These are phyloP conservation scores for Fusarium goolgardi DNA, from an alignment of 2,329 filamentous ascomycete genomes.

Conservation along the genomic window DNA sequence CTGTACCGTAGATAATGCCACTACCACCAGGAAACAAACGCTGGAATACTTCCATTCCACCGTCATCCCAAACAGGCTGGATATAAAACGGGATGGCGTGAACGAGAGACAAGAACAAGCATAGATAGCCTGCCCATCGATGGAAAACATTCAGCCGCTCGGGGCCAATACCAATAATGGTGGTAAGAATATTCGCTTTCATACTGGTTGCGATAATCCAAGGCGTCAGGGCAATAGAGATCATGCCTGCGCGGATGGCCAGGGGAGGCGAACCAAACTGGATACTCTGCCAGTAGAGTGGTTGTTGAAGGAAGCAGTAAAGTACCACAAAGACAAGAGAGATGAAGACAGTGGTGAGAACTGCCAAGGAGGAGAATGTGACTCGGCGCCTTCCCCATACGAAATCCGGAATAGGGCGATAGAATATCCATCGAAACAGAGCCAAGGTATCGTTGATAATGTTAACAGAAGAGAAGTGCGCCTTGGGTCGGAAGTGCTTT, in stretches of 20 bases:
- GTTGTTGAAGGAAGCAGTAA: conserved; percentile 88
- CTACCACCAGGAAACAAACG: conserved; percentile 73
- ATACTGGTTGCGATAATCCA: conserved; percentile 93
- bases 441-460: conserved; percentile 83
- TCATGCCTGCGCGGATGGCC: conserved; percentile 89
- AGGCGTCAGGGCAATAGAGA: conserved; percentile 88
- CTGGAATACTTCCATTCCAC: conserved; percentile 76
- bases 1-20: conserved; percentile 85
- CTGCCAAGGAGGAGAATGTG: conserved; percentile 83
- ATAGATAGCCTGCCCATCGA: conserved; percentile 90
- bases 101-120: conserved; percentile 82
- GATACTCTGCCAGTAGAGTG: conserved; percentile 90
- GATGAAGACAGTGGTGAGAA: conserved; percentile 74
- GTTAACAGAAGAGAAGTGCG: conserved; percentile 79
- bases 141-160: conserved; percentile 94
- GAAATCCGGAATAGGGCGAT: conserved; percentile 83
- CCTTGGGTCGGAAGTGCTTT: conserved; percentile 70
- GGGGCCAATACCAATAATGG: conserved; percentile 90
- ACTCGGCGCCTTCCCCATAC: conserved; percentile 74
- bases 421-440: conserved; percentile 89
- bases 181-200: conserved; percentile 87
- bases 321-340: conserved; percentile 79
- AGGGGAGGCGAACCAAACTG: conserved; percentile 87
- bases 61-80: conserved; percentile 86
- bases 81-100: conserved; percentile 92